Conservation (phyloP, 1,284 basidiomycete genomes). For the Trametes pubescens region DNA sequence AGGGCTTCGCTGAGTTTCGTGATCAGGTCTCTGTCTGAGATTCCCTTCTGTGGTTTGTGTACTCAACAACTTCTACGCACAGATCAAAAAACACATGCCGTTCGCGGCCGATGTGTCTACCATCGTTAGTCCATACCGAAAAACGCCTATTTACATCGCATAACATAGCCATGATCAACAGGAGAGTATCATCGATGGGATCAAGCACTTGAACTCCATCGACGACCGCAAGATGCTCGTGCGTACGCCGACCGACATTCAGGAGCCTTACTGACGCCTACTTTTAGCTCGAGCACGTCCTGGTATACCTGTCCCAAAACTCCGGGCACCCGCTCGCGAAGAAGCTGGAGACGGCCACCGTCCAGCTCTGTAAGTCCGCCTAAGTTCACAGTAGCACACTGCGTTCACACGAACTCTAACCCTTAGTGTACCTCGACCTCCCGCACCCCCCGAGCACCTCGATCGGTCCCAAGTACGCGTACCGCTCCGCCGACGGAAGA, state of each 20-base stretch:
- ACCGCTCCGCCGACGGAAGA: slow-evolving; percentile 75
- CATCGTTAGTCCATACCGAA: slow-evolving; percentile 46
- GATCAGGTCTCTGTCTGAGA: slow-evolving; percentile 49
- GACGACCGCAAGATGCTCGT: slow-evolving; percentile 76
- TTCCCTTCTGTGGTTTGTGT: neutral
- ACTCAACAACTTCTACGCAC: neutral
- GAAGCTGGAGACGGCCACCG: slow-evolving; percentile 58
- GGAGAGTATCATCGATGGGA: slow-evolving; percentile 53
- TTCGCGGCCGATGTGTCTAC: slow-evolving; percentile 49
- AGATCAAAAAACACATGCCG: slow-evolving; percentile 56
- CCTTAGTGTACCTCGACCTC: slow-evolving; percentile 77
- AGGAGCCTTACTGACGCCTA: slow-evolving; percentile 20
- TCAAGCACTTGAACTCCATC: slow-evolving; percentile 64
- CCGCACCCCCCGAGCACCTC: slow-evolving; percentile 78
- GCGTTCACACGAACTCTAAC: neutral
- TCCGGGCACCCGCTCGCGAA: slow-evolving; percentile 58
- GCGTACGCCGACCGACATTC: slow-evolving; percentile 34
- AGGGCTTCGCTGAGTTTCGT: slow-evolving; percentile 49
- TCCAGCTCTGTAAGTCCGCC: slow-evolving; percentile 63
- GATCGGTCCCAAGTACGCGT: slow-evolving; percentile 67
- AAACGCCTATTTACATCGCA: neutral
- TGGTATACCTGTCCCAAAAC: slow-evolving; percentile 67
- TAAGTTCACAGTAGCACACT: neutral
- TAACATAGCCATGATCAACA: slow-evolving; percentile 12
- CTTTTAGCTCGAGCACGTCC: slow-evolving; percentile 71